A percentile compares a stretch with the other conserved stretches of the same genome.
Evolutionary conservation across 2,329 filamentous ascomycete genomes (phyloP).

Genomic region (Phyllosticta citribraziliensis): DNA sequence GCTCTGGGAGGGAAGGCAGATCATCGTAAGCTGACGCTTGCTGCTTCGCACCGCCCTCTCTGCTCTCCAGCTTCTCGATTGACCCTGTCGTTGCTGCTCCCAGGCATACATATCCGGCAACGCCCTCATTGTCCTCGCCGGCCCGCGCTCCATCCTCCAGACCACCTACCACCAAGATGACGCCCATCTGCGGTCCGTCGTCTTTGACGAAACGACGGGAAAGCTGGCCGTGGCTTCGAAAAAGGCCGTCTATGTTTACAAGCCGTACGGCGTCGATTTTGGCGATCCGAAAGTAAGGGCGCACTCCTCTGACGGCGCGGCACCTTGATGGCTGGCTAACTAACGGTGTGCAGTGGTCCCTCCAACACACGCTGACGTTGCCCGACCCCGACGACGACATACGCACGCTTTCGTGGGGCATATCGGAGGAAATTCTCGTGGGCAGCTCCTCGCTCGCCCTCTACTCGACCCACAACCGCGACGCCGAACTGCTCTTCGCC

Average conservation of each 20-base stretch:
- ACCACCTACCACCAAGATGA: constrained; percentile 80
- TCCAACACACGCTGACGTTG: constrained; percentile 49
- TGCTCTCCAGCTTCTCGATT: constrained; percentile 5
- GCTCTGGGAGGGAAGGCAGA: constrained; percentile 60
- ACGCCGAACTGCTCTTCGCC: constrained; percentile 58
- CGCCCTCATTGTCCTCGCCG: constrained; percentile 70
- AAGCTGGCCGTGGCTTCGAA: constrained; percentile 72
- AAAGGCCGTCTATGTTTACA: constrained; percentile 63
- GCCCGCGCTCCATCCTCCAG: constrained; percentile 64
- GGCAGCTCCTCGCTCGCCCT: constrained; percentile 62
- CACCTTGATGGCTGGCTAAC: neutral
- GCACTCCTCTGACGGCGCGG: neutral
- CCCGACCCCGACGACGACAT: constrained; percentile 39
- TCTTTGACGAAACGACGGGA: constrained; percentile 70
- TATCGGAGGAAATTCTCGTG: constrained; percentile 72
- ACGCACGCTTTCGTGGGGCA: constrained; percentile 73
- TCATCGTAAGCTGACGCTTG: constrained; percentile 50
- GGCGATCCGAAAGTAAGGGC: constrained; percentile 60
- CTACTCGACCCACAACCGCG: constrained; percentile 47
- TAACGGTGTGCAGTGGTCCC: constrained; percentile 41
- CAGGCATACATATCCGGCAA: constrained; percentile 85
- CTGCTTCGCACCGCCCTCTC: neutral
- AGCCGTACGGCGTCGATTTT: constrained; percentile 60
- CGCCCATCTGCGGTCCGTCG: constrained; percentile 61
- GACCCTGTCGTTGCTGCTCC: neutral